phyloP scores from a whole-genome alignment of 2,329 filamentous ascomycete species.

The Botryotinia calthae region DNA sequence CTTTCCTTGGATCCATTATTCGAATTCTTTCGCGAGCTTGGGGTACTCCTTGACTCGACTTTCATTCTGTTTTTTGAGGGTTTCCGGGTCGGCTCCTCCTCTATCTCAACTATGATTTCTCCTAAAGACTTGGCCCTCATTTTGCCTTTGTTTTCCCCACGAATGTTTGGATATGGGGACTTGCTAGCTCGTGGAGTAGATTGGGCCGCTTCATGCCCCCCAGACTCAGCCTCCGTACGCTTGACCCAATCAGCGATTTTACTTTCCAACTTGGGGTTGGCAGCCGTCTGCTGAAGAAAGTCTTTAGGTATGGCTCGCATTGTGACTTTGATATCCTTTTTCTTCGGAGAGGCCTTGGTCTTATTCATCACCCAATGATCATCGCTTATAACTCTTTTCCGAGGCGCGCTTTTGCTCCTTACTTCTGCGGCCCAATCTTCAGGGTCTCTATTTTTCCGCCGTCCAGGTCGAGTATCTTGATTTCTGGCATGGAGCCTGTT shows the following conservation, averaged over 20 bases:
- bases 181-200: background rate
- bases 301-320: constrained; percentile 50
- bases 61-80: background rate
- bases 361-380: constrained; percentile 71
- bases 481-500: constrained; percentile 52
- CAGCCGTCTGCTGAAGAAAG: constrained; percentile 52
- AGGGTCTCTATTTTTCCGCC: constrained; percentile 37
- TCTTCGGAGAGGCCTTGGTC: constrained; percentile 49
- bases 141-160: constrained; percentile 10
- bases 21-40: constrained; percentile 23
- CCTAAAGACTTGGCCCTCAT: constrained; percentile 16
- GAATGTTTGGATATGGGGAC: constrained; percentile 16
- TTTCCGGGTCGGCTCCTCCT: constrained; percentile 4
- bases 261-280: constrained; percentile 54
- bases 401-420: constrained; percentile 50
- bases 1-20: constrained; percentile 23
- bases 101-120: constrained; percentile 19
- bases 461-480: constrained; percentile 23
- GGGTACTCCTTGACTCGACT: constrained; percentile 7
- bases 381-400: constrained; percentile 91
- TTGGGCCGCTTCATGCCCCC: background rate
- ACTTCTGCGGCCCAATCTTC: constrained; percentile 27
- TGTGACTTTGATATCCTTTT: constrained; percentile 24
- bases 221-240: constrained; percentile 25
- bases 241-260: constrained; percentile 63